Evolutionary conservation across 2,329 filamentous ascomycete species (phyloP).

Genomic region (Diaporthe citrichinensis): DNA sequence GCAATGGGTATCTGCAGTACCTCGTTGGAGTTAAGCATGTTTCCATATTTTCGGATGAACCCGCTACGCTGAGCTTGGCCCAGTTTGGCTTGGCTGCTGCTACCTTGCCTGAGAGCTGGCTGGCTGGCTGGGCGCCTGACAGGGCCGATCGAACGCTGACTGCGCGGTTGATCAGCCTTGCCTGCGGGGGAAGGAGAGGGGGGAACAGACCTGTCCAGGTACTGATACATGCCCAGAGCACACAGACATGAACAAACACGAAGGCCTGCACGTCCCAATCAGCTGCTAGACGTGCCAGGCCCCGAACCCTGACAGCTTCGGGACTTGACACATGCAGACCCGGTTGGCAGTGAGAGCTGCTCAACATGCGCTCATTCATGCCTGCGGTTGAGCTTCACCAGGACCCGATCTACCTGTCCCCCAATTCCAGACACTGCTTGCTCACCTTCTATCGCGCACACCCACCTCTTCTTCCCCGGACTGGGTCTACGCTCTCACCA

Average conservation of each 20-base stretch:
- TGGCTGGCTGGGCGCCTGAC: not conserved
- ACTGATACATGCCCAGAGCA: not conserved
- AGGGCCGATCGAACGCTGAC: not conserved
- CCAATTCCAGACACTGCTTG: not conserved
- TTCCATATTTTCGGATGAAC: conserved; percentile 30
- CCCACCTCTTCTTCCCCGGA: not conserved
- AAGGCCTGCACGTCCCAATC: not conserved
- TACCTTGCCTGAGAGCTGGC: not conserved
- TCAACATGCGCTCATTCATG: not conserved
- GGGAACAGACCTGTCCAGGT: not conserved
- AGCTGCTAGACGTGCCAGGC: not conserved
- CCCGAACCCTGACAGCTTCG: not conserved
- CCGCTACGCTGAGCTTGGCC: conserved; percentile 17
- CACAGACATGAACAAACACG: conserved; percentile 8
- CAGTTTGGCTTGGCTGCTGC: conserved; percentile 15
- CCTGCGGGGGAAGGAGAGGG: not conserved
- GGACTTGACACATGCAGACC: not conserved
- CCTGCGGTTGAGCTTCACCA: not conserved
- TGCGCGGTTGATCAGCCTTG: conserved; percentile 15
- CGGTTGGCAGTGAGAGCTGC: not conserved
- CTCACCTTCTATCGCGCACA: not conserved
- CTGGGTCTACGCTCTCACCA: not conserved
- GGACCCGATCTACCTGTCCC: not conserved
- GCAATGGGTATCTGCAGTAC: not conserved
- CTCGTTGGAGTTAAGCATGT: conserved; percentile 7